Evolutionary conservation across 192 early-diverging fungal species (phyloP).

Genomic region (Thamnidium elegans): DNA sequence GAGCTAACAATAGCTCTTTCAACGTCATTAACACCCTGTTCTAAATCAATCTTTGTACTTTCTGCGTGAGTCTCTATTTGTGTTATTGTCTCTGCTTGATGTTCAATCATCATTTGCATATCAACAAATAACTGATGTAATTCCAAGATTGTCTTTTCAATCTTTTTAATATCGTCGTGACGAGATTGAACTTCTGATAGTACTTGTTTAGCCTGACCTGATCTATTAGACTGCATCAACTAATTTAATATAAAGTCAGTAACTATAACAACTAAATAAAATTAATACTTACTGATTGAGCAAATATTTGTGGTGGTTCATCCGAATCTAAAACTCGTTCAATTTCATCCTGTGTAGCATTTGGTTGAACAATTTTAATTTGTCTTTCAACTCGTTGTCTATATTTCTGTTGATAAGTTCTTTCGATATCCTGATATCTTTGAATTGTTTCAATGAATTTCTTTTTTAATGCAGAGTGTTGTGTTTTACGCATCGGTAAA

Average conservation of each 20-base stretch:
- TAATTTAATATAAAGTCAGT: conserved; percentile 17
- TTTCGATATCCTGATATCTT: conserved; percentile 76
- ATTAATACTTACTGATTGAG: conserved; percentile 62
- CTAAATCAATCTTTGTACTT: conserved; percentile 58
- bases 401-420: conserved; percentile 80
- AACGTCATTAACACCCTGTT: conserved; percentile 65
- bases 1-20: conserved; percentile 53
- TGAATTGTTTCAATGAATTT: conserved; percentile 65
- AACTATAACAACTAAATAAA: not conserved
- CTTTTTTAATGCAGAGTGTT: conserved; percentile 52
- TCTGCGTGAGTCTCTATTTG: conserved; percentile 67
- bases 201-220: conserved; percentile 76
- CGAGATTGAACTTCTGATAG: conserved; percentile 80
- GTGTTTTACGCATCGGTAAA: conserved; percentile 39
- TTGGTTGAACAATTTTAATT: conserved; percentile 82
- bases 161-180: conserved; percentile 83
- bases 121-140: conserved; percentile 86
- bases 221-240: conserved; percentile 73
- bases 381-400: conserved; percentile 81
- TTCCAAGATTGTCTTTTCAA: conserved; percentile 87
- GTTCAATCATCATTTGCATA: conserved; percentile 79
- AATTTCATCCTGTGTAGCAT: conserved; percentile 73
- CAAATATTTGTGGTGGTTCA: conserved; percentile 73
- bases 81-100: conserved; percentile 71
- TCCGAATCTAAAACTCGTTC: conserved; percentile 72